Conservation (phyloP, 805 yeast species). For the Wickerhamiella lipophila region DNA sequence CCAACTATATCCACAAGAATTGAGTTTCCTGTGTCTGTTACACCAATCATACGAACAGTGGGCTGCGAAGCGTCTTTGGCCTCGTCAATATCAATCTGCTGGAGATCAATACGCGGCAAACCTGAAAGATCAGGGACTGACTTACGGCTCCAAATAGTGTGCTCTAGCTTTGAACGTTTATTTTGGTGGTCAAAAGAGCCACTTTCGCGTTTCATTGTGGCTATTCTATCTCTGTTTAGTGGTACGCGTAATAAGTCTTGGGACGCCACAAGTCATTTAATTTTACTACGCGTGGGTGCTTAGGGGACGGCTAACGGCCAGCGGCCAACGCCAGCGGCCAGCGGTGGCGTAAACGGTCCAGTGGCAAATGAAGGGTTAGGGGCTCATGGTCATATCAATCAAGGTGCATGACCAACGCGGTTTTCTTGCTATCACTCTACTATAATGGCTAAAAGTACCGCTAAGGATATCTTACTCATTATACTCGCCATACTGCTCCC, state of each 20-base stretch:
- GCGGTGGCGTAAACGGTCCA: no score
- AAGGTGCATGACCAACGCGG: neutral
- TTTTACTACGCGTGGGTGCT: neutral
- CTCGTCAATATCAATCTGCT: slow-evolving; percentile 93
- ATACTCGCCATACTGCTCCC: slow-evolving; percentile 62
- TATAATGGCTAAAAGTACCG: slow-evolving; percentile 16
- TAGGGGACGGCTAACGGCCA: no score
- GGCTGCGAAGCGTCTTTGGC: slow-evolving; percentile 37
- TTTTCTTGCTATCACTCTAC: neutral
- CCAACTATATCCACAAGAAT: slow-evolving; percentile 83
- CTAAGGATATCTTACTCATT: slow-evolving; percentile 53
- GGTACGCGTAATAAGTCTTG: neutral
- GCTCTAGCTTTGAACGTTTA: neutral
- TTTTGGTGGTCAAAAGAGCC: neutral
- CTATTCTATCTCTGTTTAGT: neutral
- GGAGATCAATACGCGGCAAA: slow-evolving; percentile 26
- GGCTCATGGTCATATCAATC: neutral
- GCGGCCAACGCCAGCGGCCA: no score
- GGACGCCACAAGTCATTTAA: neutral
- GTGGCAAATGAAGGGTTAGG: neutral
- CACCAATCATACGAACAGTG: slow-evolving; percentile 76
- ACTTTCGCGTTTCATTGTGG: neutral
- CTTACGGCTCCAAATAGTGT: slow-evolving; percentile 1
- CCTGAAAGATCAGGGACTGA: neutral
- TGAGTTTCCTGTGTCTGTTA: slow-evolving; percentile 75